phyloP scores from a whole-genome alignment of 441 rosid genomes.

The Bocquillonia castaneifolia region DNA sequence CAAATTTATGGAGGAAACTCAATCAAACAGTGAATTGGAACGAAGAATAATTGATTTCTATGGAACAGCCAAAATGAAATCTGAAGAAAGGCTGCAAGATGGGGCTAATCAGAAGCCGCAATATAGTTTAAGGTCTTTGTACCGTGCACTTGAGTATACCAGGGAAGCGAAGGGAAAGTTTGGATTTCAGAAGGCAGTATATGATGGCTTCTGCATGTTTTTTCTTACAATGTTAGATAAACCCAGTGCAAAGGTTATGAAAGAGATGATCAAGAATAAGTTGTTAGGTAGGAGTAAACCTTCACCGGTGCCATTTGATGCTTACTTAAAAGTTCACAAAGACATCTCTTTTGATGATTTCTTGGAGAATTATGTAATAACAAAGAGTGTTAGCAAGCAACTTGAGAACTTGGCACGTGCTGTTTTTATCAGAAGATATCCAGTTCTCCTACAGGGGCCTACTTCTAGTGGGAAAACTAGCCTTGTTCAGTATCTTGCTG shows the following conservation, averaged over 20 bases:
- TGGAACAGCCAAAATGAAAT: conserved; percentile 66
- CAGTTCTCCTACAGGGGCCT: conserved; percentile 96
- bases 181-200: conserved; percentile 63
- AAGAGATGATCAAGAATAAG: conserved; percentile 44
- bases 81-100: conserved; percentile 94
- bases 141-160: conserved; percentile 82
- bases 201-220: conserved; percentile 92
- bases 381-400: conserved; percentile 70
- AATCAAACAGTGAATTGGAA: conserved; percentile 46
- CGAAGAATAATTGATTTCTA: conserved; percentile 62
- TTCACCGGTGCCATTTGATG: conserved; percentile 33
- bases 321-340: conserved; percentile 41
- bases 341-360: conserved; percentile 38
- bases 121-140: conserved; percentile 93
- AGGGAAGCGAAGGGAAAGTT: conserved; percentile 59
- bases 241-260: conserved; percentile 76
- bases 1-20: conserved; percentile 62
- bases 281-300: conserved; percentile 52
- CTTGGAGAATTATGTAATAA: conserved; percentile 59
- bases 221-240: conserved; percentile 82
- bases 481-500: conserved; percentile 95
- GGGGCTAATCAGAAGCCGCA: conserved; percentile 99
- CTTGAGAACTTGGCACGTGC: conserved; percentile 83
- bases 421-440: conserved; percentile 74
- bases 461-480: conserved; percentile 99